Evolutionary conservation across 2,329 filamentous ascomycete species (phyloP), one percentile per base, ranked within the genome.

Genomic region (Nectriaceae sp.): DNA sequence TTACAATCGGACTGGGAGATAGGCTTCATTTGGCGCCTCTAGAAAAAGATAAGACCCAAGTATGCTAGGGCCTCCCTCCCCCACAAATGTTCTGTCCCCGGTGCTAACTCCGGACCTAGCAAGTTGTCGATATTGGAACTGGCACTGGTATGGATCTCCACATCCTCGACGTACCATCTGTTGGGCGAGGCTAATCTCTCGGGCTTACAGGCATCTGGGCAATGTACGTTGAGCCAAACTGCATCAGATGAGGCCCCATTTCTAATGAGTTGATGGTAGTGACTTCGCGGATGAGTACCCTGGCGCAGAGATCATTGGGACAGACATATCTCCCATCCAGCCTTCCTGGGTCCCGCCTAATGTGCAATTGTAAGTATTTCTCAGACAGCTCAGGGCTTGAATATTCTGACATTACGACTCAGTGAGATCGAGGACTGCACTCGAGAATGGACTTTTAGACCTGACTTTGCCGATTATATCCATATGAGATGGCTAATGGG

Each of bases 401-500:
- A 8, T 18, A 6, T 1, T 1, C 44, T 53, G 5, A 54, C 5
- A 22, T 19, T 0, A 8, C 2, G 2, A 0, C 2, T 1, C 1
- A 60, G 58, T 6, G 57, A 48, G 3, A 61, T 61, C 0, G 58
- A 72, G 69, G 44, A 70, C 61, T 55, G 64, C 41, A 55, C 62
- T 52, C 46, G 56, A 44, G 36, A 62, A 6, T 69, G 64, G 66
- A 68, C 62, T 2, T 69, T 63, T 15, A 48, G 33, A 11, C 49
- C 47, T 1, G 21, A 47, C 40, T 65, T 71, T 39, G 80, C 83
- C 53, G 82, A 87, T 64, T 82, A 77, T 51, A 77, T 87, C 48
- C 84, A 87, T 60, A 77, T 78, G 3, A 75, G 79, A 40, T 73
- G 79, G 59, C 66, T 86, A 44, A 67, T 77, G 4, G 83, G 83